Evolutionary conservation across 1,284 basidiomycete species (phyloP), one percentile per base, ranked within the genome.

Genomic region (Ganoderma meredithae): DNA sequence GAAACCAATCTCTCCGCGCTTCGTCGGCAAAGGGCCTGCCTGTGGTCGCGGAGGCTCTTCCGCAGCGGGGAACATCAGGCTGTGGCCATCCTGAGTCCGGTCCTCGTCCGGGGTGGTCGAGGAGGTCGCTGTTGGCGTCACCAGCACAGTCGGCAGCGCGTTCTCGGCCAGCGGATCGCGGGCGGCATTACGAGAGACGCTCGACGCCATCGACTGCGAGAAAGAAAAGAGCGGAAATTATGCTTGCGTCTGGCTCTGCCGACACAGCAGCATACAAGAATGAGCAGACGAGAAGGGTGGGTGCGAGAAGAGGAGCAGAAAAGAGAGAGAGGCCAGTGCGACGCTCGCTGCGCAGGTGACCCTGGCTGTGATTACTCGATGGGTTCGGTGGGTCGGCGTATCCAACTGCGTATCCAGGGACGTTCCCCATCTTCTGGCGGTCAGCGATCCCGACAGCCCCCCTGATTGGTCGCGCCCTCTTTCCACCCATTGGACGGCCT

Each of bases 1-100:
- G 74, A 81, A 92, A 25, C 90, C 90, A 66, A 92, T 87, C 76
- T 91, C 90, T 52, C 90, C 90, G 55, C 84, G 83, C 78, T 91
- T 91, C 60, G 76, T 78, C 61, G 90, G 90, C 74, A 91, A 79
- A 63, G 89, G 89, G 58, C 82, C 88, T 75, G 88, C 88, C 81
- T 90, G 83, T 65, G 80, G 81, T 72, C 83, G 77, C 40, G 69
- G 65, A 65, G 71, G 70, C 64, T 72, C 73, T 41, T 68, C 69
- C 49, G 44, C 39, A 19, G 44, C 43, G 47, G 41, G 39, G 41
- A 43, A 60, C 13, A n/a, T 40, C 58, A 40, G 19, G 43, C 47
- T 56, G 59, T 44, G 41, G n/a, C n/a, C 56, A 56, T 64, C 47
- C 43, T 47, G 41, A 31, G 40, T 47, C 60, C 44, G 33, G 31